These are phyloP conservation scores for Eucalyptus microcorys DNA, from an alignment of 345 rosid species.

Conservation along the genomic window DNA sequence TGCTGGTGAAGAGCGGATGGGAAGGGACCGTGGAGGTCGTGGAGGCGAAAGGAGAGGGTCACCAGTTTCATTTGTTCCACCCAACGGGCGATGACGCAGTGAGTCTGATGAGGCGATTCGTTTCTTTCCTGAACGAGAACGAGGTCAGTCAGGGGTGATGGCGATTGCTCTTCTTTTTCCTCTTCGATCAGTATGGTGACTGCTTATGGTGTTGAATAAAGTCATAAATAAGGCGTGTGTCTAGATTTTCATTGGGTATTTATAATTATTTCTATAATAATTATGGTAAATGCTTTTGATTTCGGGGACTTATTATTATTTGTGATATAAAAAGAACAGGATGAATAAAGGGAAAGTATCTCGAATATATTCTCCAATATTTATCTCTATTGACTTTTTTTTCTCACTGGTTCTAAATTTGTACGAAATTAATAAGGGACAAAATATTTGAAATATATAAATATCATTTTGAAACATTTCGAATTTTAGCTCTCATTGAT, in stretches of 20 bases:
- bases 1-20: neutral
- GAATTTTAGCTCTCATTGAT: neutral
- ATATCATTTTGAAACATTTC: neutral
- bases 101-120: neutral
- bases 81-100: neutral
- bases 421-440: neutral
- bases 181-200: neutral
- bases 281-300: neutral
- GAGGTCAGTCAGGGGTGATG: neutral
- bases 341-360: neutral
- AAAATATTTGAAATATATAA: no score
- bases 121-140: neutral
- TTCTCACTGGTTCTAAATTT: neutral
- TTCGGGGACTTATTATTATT: no score
- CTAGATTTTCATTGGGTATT: neutral
- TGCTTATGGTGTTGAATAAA: neutral
- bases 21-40: neutral
- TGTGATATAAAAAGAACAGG: neutral
- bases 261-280: neutral
- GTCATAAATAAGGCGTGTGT: neutral
- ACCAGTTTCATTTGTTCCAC: neutral
- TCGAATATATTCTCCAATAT: neutral
- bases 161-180: neutral
- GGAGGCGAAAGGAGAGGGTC: neutral
- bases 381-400: neutral